These are phyloP conservation scores for Centrapalus pauciflorus DNA, from an alignment of 129 eudicot species.

Conservation along the genomic window DNA sequence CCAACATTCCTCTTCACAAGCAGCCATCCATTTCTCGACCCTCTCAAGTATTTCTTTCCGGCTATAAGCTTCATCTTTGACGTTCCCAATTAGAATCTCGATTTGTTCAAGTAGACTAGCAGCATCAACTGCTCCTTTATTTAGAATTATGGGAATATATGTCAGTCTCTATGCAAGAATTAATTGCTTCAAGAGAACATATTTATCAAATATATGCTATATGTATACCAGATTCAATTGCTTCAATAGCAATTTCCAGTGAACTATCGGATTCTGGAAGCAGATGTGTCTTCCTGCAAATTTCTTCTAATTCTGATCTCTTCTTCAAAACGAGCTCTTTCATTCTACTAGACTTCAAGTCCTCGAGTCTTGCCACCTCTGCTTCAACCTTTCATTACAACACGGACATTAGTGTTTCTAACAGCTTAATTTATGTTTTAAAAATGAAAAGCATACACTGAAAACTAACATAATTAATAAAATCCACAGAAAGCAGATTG, in stretches of 20 bases:
- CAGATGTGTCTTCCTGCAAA: constrained; percentile 79
- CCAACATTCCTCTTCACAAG: constrained; percentile 93
- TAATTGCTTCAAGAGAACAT: not conserved
- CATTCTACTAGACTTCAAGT: constrained; percentile 75
- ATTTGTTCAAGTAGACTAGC: constrained; percentile 79
- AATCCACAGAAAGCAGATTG: constrained; percentile 57
- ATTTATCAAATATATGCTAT: not conserved
- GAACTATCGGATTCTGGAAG: constrained; percentile 48
- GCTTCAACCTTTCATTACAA: constrained; percentile 56
- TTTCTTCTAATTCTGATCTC: constrained; percentile 71
- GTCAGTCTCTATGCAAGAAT: constrained; percentile 4
- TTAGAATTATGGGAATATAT: not conserved
- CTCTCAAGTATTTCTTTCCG: constrained; percentile 86
- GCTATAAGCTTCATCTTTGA: constrained; percentile 88
- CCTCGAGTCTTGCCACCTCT: constrained; percentile 77
- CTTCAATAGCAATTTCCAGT: constrained; percentile 44
- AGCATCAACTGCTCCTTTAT: constrained; percentile 82
- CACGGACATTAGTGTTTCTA: not conserved
- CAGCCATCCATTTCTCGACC: constrained; percentile 84
- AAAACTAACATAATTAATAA: constrained; percentile 55
- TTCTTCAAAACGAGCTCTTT: constrained; percentile 85
- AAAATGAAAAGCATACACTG: not conserved
- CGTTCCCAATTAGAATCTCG: constrained; percentile 66
- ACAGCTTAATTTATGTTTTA: not conserved
- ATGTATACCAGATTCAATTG: constrained; percentile 41